Conservation (phyloP, 345 rosid genomes). For the Eucalyptus pauciflora region DNA sequence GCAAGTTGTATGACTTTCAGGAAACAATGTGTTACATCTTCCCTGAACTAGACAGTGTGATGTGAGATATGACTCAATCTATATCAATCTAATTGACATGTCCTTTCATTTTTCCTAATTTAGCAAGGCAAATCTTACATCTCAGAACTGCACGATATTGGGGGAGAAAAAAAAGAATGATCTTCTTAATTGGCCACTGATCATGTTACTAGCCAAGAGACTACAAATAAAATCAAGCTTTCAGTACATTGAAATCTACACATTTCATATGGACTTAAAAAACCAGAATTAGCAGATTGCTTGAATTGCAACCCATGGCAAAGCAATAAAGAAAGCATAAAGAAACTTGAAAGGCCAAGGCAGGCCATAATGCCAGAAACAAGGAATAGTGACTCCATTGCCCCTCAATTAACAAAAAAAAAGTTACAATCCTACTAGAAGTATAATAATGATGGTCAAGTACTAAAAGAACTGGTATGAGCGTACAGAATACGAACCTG, state of each 20-base stretch:
- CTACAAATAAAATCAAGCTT: background rate
- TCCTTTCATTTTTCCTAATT: background rate
- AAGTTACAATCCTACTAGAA: background rate
- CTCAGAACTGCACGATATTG: background rate
- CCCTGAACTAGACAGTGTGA: background rate
- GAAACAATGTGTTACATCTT: background rate
- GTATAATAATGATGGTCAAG: background rate
- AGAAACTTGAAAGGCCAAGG: background rate
- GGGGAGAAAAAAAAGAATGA: background rate
- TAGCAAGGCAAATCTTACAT: background rate
- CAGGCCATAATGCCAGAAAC: background rate
- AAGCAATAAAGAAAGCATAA: background rate
- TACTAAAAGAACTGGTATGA: background rate
- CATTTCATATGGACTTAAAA: background rate
- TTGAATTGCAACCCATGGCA: background rate
- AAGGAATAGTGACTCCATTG: background rate
- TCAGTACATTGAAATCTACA: background rate
- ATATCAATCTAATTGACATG: background rate
- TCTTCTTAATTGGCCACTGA: background rate
- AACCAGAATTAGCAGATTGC: background rate
- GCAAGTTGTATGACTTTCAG: background rate
- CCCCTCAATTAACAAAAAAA: background rate
- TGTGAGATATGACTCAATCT: background rate
- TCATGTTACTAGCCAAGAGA: background rate
- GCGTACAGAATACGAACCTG: slow-evolving; percentile 37